Evolutionary conservation across 2,329 filamentous ascomycete genomes (phyloP).

Genomic region (Hymenoscyphus linearis): DNA sequence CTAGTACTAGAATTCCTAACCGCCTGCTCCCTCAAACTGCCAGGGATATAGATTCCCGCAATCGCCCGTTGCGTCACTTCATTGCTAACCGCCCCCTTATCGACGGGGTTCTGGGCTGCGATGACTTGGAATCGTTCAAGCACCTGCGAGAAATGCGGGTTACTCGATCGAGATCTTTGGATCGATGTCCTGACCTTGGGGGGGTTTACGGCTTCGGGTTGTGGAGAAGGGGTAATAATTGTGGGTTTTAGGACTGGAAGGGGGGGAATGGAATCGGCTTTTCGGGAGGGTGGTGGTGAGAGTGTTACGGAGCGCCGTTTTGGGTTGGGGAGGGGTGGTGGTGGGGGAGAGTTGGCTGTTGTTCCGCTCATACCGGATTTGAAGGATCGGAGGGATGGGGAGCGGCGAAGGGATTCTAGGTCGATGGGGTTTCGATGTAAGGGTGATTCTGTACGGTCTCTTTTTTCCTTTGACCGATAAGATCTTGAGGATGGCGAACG

Average conservation of each 20-base stretch:
- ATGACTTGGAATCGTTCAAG: conserved; percentile 14
- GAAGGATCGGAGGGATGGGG: conserved; percentile 1
- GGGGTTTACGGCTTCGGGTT: neutral
- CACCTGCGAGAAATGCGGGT: conserved; percentile 10
- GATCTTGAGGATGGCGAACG: no score
- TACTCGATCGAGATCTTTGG: neutral
- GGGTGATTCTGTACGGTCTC: conserved; percentile 1
- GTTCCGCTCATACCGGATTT: neutral
- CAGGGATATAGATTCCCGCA: conserved; percentile 16
- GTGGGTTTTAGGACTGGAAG: neutral
- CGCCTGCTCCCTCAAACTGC: conserved; percentile 19
- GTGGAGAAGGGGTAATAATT: neutral
- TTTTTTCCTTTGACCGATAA: neutral
- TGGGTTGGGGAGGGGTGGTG: neutral
- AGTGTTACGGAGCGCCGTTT: neutral
- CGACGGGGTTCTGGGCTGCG: conserved; percentile 4
- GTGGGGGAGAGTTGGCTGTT: conserved; percentile 2
- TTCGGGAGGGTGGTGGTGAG: neutral
- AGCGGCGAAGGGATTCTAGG: neutral
- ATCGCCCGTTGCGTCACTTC: conserved; percentile 16
- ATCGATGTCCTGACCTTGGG: neutral
- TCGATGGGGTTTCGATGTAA: conserved; percentile 6
- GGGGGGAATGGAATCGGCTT: no score
- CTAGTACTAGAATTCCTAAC: conserved; percentile 17
- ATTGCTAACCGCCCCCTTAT: conserved; percentile 3